Evolutionary conservation across 2,329 filamentous ascomycete genomes (phyloP), one percentile per base, ranked within the genome.

Genomic region (Escovopsis sp.): DNA sequence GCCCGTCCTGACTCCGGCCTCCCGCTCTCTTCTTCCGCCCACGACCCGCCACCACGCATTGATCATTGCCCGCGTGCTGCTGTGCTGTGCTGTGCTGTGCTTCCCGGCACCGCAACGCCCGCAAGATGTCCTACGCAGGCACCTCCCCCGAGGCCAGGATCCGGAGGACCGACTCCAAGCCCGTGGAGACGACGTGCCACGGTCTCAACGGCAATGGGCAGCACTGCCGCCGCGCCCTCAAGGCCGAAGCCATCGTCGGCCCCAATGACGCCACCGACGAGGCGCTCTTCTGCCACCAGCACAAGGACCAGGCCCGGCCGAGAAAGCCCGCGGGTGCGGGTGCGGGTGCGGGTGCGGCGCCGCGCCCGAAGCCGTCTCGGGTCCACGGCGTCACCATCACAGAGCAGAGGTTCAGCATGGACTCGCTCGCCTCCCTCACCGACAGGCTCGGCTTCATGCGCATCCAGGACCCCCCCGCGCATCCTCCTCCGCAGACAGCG

Each of bases 281-380:
- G 46, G 68, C 63, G n/a, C 72, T 80, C 39, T 95, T 87, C 63
- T 96, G 89, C 67, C 94, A 84, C 82, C 87, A 95, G 59, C 91
- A 98, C 65, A 88, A 84, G 57, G 85, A 91, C 43, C 91, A 98
- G 60, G 85, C 85, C 43, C 55, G 57, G 50, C n/a, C 33, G 20
- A 20, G n/a, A n/a, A n/a, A n/a, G n/a, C n/a, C n/a, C n/a, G n/a
- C n/a, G n/a, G n/a, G n/a, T n/a, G n/a, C n/a, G n/a, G n/a, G n/a
- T n/a, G n/a, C n/a, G n/a, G n/a, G n/a, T n/a, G 67, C 2, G 58
- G 57, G 36, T 68, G 67, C 14, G 70, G 62, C 46, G 64, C 67
- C 2, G 66, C 20, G 66, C 2, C 66, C 64, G 5, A 58, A 59
- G 35, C 53, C 54, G 44, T 58, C 57, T 35, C 56, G 65, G 27